These are phyloP conservation scores for Yamadazyma sp. DNA, from an alignment of 1,139 yeast species.

Conservation along the genomic window DNA sequence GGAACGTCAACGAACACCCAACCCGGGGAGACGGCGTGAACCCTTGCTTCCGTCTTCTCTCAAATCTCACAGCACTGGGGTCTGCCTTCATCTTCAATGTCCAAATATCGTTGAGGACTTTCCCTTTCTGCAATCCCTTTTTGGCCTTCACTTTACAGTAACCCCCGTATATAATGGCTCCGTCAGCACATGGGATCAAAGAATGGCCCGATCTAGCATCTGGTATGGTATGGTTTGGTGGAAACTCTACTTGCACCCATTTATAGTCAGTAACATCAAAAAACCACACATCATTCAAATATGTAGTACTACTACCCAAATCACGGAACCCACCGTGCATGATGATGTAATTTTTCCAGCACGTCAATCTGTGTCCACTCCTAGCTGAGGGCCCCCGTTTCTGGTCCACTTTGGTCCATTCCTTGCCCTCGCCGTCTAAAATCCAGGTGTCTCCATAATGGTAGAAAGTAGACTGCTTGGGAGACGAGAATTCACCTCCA, in stretches of 20 bases:
- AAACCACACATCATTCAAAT: slow-evolving; percentile 85
- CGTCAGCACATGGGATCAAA: slow-evolving; percentile 76
- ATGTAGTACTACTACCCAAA: slow-evolving; percentile 79
- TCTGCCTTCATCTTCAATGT: slow-evolving; percentile 83
- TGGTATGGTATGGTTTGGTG: slow-evolving; percentile 76
- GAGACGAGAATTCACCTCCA: slow-evolving; percentile 97
- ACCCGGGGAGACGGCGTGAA: slow-evolving; percentile 88
- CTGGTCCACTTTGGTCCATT: slow-evolving; percentile 84
- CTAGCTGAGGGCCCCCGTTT: slow-evolving; percentile 76
- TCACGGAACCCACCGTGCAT: slow-evolving; percentile 94
- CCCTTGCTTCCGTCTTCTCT: slow-evolving; percentile 85
- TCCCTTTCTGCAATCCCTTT: slow-evolving; percentile 88
- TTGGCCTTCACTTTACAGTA: slow-evolving; percentile 91
- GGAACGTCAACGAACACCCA: slow-evolving; percentile 89
- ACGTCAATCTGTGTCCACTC: slow-evolving; percentile 88
- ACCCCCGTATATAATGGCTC: slow-evolving; percentile 90
- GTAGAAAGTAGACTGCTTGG: slow-evolving; percentile 92
- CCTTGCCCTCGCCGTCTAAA: slow-evolving; percentile 77
- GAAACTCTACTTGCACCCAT: slow-evolving; percentile 89
- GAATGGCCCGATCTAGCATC: slow-evolving; percentile 96
- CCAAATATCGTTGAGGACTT: slow-evolving; percentile 90
- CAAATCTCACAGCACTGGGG: slow-evolving; percentile 79
- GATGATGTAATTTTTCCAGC: slow-evolving; percentile 87
- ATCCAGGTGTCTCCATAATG: slow-evolving; percentile 98
- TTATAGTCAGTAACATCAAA: slow-evolving; percentile 87